Conservation (phyloP, 305 asterid genomes). For the Galium porrigens region DNA sequence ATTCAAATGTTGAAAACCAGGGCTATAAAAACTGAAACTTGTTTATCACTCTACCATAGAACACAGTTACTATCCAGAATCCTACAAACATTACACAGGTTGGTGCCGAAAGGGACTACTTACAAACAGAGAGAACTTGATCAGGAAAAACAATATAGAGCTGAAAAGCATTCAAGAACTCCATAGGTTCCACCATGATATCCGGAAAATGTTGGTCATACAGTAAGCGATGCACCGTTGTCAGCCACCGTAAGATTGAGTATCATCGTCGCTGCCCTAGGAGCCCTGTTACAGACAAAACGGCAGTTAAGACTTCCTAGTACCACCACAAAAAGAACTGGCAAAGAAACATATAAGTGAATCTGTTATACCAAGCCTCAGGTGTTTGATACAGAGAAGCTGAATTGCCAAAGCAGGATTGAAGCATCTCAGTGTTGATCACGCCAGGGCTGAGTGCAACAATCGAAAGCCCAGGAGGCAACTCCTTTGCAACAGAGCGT, state of each 20-base stretch:
- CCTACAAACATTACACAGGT: not conserved
- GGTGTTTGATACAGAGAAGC: constrained; percentile 69
- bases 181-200: not conserved
- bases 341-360: constrained; percentile 7
- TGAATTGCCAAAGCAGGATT: constrained; percentile 71
- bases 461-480: constrained; percentile 64
- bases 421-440: constrained; percentile 81
- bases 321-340: not conserved
- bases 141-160: not conserved
- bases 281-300: constrained; percentile 54
- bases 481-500: constrained; percentile 68
- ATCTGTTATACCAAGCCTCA: constrained; percentile 49
- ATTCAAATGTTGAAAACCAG: not conserved
- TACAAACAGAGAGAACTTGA: not conserved
- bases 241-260: constrained; percentile 61
- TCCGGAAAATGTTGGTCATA: constrained; percentile 20
- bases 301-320: not conserved
- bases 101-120: not conserved
- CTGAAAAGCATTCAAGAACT: not conserved
- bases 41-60: not conserved
- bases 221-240: constrained; percentile 83
- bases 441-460: constrained; percentile 90
- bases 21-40: not conserved
- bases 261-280: constrained; percentile 80
- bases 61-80: not conserved